Evolutionary conservation across 345 rosid genomes (phyloP).

Genomic region (Linum tenue): DNA sequence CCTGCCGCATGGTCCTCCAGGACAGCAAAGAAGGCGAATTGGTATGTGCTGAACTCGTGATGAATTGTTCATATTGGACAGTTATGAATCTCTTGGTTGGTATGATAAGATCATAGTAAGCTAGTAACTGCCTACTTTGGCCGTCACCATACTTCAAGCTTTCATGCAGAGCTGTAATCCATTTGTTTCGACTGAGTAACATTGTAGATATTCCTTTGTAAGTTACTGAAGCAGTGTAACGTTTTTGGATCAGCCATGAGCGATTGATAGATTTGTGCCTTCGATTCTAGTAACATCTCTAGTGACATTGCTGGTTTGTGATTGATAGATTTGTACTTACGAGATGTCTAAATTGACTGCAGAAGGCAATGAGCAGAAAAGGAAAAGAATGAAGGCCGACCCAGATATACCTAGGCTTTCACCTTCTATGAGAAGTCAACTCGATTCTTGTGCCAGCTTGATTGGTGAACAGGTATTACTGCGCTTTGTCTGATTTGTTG

Average conservation of each 20-base stretch:
- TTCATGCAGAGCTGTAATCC: not conserved
- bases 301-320: conserved; percentile 5
- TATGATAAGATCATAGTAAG: not conserved
- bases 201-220: not conserved
- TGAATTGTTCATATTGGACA: not conserved
- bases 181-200: not conserved
- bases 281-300: not conserved
- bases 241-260: not conserved
- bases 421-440: conserved; percentile 57
- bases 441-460: conserved; percentile 59
- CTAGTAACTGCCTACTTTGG: not conserved
- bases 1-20: conserved; percentile 62
- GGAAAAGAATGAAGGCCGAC: conserved; percentile 65
- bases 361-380: conserved; percentile 70
- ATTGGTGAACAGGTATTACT: conserved; percentile 80
- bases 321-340: conserved; percentile 1
- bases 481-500: not conserved
- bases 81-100: not conserved
- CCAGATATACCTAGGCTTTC: conserved; percentile 58
- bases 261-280: not conserved
- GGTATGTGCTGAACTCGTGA: conserved; percentile 33
- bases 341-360: conserved; percentile 34
- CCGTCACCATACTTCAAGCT: not conserved
- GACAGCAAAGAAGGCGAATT: conserved; percentile 66
- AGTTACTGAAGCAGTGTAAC: not conserved